Conservation (phyloP, 306 rosid species). For the Cicer arietinum region DNA sequence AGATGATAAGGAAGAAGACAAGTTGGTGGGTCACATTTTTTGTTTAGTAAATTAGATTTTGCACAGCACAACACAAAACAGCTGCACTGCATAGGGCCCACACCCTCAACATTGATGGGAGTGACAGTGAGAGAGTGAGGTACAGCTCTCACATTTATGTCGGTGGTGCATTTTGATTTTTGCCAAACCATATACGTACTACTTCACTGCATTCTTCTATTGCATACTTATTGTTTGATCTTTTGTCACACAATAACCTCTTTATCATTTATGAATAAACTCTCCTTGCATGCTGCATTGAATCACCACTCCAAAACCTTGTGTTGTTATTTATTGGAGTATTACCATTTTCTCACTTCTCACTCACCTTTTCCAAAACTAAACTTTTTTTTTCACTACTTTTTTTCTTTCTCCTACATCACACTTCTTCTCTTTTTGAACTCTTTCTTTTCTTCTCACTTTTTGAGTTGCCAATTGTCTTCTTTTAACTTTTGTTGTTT, state of each 20-base stretch:
- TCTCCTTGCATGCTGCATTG: constrained; percentile 1
- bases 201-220: neutral
- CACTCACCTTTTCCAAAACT: neutral
- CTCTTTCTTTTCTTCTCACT: constrained; percentile 28
- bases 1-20: constrained; percentile 15
- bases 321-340: neutral
- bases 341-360: constrained; percentile 9
- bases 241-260: constrained; percentile 5
- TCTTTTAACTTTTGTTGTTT: neutral
- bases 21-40: constrained; percentile 30
- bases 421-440: constrained; percentile 20
- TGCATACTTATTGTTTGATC: neutral
- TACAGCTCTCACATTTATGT: constrained; percentile 32
- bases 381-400: constrained; percentile 20
- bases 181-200: neutral
- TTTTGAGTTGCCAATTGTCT: constrained; percentile 28
- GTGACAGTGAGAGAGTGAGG: constrained; percentile 5
- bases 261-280: constrained; percentile 26
- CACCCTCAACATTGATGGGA: neutral
- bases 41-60: constrained; percentile 1
- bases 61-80: neutral
- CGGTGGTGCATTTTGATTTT: neutral
- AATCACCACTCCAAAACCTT: constrained; percentile 26
- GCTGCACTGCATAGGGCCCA: neutral
- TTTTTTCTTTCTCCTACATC: constrained; percentile 26